Conservation (phyloP, 2,329 filamentous ascomycete genomes). For the Talaromyces sp. region DNA sequence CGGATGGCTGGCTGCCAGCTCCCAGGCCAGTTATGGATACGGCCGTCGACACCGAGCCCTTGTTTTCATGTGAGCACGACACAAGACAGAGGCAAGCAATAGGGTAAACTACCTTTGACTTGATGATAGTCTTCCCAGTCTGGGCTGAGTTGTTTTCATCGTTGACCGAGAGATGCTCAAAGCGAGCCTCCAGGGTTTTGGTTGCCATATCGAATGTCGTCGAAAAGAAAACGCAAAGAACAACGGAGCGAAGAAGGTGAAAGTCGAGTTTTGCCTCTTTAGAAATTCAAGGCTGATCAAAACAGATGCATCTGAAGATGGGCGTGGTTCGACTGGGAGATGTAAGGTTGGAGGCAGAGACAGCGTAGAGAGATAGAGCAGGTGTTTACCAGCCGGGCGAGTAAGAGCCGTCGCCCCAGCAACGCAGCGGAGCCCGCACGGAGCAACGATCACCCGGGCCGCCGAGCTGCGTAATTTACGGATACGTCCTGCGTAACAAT, state of each 20-base stretch:
- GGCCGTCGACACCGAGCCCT: conserved; percentile 44
- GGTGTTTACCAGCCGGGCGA: conserved; percentile 5
- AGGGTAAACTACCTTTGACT: conserved; percentile 62
- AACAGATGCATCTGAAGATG: neutral
- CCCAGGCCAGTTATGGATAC: conserved; percentile 45
- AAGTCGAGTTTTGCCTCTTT: neutral
- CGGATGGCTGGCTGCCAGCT: conserved; percentile 34
- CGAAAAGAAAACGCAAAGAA: conserved; percentile 4
- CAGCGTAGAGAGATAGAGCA: neutral
- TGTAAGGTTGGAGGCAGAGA: neutral
- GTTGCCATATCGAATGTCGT: conserved; percentile 56
- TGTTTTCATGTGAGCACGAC: conserved; percentile 9
- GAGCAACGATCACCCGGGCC: neutral
- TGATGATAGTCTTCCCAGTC: conserved; percentile 54
- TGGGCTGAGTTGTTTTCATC: conserved; percentile 67
- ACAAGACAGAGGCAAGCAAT: neutral
- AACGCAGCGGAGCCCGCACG: conserved; percentile 13
- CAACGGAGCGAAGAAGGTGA: neutral
- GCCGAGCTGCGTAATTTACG: neutral
- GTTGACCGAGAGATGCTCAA: conserved; percentile 83
- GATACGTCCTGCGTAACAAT: neutral
- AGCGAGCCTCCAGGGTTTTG: conserved; percentile 73
- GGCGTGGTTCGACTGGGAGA: neutral
- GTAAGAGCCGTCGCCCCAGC: conserved; percentile 18
- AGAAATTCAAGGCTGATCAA: neutral